Conservation (phyloP, 805 yeast genomes). For the Ogataea dorogensis region DNA sequence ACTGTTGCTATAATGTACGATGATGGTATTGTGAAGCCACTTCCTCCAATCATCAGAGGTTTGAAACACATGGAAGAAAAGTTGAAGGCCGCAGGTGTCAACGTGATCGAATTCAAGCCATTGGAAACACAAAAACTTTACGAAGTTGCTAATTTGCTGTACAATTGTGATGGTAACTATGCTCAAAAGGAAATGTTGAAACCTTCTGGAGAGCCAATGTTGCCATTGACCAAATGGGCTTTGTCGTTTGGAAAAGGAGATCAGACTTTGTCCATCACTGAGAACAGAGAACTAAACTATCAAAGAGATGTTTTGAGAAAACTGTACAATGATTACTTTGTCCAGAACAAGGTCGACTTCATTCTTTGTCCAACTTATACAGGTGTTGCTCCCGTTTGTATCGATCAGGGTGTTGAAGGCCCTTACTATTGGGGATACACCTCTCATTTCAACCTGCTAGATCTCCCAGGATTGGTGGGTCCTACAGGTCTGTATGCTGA, state of each 20-base stretch:
- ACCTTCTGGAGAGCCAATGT: constrained; percentile 68
- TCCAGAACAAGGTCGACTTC: constrained; percentile 58
- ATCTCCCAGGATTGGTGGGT: constrained; percentile 63
- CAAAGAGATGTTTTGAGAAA: constrained; percentile 59
- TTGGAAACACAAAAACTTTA: constrained; percentile 57
- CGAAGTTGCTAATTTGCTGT: constrained; percentile 56
- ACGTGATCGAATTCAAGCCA: constrained; percentile 54
- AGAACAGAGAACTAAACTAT: constrained; percentile 53
- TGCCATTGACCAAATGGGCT: constrained; percentile 61
- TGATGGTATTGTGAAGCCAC: constrained; percentile 64
- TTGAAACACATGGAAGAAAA: constrained; percentile 52
- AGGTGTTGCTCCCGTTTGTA: constrained; percentile 70
- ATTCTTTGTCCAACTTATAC: constrained; percentile 66
- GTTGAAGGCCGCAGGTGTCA: constrained; percentile 57
- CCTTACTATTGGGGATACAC: constrained; percentile 82
- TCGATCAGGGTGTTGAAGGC: constrained; percentile 39
- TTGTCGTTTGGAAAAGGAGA: constrained; percentile 60
- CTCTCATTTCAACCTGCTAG: constrained; percentile 67
- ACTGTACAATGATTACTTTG: constrained; percentile 53
- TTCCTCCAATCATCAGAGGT: constrained; percentile 62
- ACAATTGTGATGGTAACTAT: constrained; percentile 66
- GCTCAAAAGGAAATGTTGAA: constrained; percentile 50
- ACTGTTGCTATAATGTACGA: constrained; percentile 63
- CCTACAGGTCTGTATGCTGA: constrained; percentile 65
- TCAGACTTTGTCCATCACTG: constrained; percentile 42